A percentile compares a stretch with the other conserved stretches of the same genome.
These are phyloP conservation scores for Paxillus involutus DNA, from an alignment of 768 basidiomycete species.

Conservation along the genomic window DNA sequence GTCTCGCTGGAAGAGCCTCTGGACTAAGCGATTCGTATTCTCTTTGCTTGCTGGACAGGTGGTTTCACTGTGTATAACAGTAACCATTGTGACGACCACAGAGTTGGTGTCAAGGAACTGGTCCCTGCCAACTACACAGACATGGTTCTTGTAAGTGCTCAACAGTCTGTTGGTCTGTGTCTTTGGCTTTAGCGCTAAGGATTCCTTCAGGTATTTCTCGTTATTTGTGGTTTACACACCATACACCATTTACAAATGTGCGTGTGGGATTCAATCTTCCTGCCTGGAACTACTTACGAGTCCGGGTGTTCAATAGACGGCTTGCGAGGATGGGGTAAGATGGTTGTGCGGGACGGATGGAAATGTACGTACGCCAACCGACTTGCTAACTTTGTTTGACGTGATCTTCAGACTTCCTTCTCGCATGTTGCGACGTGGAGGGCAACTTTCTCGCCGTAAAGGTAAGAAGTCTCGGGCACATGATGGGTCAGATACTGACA, in stretches of 20 bases:
- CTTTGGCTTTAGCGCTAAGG: not conserved
- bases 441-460: slow-evolving; percentile 87
- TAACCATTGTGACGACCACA: slow-evolving; percentile 84
- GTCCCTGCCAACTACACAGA: slow-evolving; percentile 79
- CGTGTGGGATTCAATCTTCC: slow-evolving; percentile 21
- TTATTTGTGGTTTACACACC: slow-evolving; percentile 78
- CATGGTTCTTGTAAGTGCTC: slow-evolving; percentile 70
- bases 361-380: slow-evolving; percentile 56
- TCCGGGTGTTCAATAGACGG: slow-evolving; percentile 52
- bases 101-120: slow-evolving; percentile 71
- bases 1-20: slow-evolving; percentile 68
- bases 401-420: slow-evolving; percentile 57
- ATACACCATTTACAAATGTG: slow-evolving; percentile 87
- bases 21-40: slow-evolving; percentile 73
- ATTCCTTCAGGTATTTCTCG: slow-evolving; percentile 64
- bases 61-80: slow-evolving; percentile 85
- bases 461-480: slow-evolving; percentile 29
- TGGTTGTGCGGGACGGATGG: slow-evolving; percentile 79
- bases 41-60: slow-evolving; percentile 77
- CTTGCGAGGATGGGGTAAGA: slow-evolving; percentile 77
- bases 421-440: slow-evolving; percentile 83
- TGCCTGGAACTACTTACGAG: not conserved
- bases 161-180: not conserved
- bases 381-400: slow-evolving; percentile 4
- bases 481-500: not conserved